Percentiles rank a stretch among this genome's conserved stretches.
phyloP scores from a whole-genome alignment of 75 land plant genomes.

The Cupressus sempervirens region DNA sequence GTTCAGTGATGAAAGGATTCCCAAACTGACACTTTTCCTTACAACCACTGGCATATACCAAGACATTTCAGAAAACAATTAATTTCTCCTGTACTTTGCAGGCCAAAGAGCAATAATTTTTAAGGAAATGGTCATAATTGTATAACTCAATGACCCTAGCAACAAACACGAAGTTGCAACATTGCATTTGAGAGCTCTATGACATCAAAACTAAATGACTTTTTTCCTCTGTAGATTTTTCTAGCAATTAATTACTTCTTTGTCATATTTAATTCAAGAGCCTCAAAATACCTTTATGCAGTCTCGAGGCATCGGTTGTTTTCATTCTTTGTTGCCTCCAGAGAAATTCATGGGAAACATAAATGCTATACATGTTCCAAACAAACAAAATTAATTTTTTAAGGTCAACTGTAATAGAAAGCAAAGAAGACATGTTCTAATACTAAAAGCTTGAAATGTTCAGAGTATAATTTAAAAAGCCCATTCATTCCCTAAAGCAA shows the following conservation, averaged over 20 bases:
- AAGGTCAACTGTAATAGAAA: not conserved
- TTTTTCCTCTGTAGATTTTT: not conserved
- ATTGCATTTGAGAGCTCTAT: not conserved
- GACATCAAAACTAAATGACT: not conserved
- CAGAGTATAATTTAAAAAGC: too few relatives aligned
- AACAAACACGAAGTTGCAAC: not conserved
- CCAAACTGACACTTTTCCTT: not conserved
- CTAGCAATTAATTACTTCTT: not conserved
- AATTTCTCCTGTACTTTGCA: not conserved
- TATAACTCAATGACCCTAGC: not conserved
- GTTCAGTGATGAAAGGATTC: not conserved
- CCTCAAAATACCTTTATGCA: not conserved
- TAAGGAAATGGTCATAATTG: too few relatives aligned
- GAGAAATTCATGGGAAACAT: not conserved
- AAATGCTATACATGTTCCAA: not conserved
- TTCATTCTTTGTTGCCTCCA: not conserved
- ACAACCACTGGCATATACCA: not conserved
- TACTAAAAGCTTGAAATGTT: not conserved
- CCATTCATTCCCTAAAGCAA: too few relatives aligned
- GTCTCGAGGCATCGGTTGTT: not conserved
- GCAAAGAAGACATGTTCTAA: not conserved
- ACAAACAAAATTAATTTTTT: not conserved
- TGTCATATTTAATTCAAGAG: not conserved
- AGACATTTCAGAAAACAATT: not conserved
- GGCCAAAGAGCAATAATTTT: too few relatives aligned